These are phyloP conservation scores for Zygoascus ofunaensis DNA, from an alignment of 805 yeast species.

Conservation along the genomic window DNA sequence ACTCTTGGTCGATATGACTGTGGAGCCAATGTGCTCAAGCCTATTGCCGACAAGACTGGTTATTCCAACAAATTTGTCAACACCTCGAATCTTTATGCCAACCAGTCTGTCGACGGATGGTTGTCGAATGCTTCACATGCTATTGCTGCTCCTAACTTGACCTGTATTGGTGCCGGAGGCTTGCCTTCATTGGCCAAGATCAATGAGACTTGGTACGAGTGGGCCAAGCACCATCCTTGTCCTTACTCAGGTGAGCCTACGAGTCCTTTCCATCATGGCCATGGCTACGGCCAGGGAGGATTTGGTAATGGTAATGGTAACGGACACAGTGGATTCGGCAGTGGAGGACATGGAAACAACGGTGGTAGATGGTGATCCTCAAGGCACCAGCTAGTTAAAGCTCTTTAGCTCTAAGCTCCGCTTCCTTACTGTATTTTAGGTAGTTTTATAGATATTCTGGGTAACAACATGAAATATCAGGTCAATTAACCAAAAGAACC, in stretches of 20 bases:
- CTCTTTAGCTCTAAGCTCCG: too few species aligned
- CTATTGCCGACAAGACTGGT: conserved; percentile 32
- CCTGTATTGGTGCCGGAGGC: conserved; percentile 13
- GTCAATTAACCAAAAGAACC: too few species aligned
- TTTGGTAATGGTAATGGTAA: neutral
- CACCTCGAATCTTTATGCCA: conserved; percentile 8
- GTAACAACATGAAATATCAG: too few species aligned
- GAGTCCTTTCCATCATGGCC: neutral
- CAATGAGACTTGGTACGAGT: conserved; percentile 1
- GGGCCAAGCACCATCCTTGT: neutral
- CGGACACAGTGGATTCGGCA: neutral
- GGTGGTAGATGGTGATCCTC: too few species aligned
- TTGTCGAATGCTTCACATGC: conserved; percentile 2
- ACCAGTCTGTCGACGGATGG: conserved; percentile 11
- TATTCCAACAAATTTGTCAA: conserved; percentile 13
- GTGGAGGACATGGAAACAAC: neutral
- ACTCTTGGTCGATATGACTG: conserved; percentile 44
- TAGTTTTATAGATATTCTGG: too few species aligned
- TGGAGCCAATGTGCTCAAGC: conserved; percentile 39
- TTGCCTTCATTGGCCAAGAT: neutral
- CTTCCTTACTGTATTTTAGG: too few species aligned
- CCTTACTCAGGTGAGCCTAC: neutral
- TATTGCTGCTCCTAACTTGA: conserved; percentile 9
- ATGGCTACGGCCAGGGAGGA: neutral
- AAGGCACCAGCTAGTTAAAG: too few species aligned